Conservation (phyloP, 202 grass and related monocot species). For the Zizania palustris region DNA sequence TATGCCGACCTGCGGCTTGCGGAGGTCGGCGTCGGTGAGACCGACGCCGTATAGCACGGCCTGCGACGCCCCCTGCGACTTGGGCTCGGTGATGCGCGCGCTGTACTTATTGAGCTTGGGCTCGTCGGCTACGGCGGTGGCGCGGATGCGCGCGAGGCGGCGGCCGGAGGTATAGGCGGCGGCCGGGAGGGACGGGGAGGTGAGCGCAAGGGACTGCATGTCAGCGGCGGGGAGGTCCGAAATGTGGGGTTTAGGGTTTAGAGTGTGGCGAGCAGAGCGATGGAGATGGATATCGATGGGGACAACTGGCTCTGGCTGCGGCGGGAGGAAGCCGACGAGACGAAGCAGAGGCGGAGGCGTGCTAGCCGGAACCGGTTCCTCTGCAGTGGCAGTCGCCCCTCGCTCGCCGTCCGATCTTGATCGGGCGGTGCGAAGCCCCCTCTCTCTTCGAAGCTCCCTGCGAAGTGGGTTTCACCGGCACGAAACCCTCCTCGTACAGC, state of each 20-base stretch:
- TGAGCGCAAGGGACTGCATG: conserved; percentile 69
- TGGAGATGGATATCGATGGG: neutral
- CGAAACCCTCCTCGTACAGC: too few species aligned
- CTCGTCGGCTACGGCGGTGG: conserved; percentile 48
- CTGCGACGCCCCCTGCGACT: conserved; percentile 94
- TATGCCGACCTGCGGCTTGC: conserved; percentile 89
- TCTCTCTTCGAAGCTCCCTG: too few species aligned
- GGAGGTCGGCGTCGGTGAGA: conserved; percentile 89
- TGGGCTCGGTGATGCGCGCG: conserved; percentile 93
- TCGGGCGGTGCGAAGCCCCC: too few species aligned
- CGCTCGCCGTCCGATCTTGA: too few species aligned
- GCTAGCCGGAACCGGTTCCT: too few species aligned
- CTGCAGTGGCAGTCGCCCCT: too few species aligned
- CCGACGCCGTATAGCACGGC: conserved; percentile 95
- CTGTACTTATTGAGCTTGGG: conserved; percentile 89
- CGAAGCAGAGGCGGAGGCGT: neutral
- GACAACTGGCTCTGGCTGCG: conserved; percentile 38
- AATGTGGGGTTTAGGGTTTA: conserved; percentile 54
- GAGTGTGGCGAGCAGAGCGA: neutral
- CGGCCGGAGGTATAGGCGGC: neutral
- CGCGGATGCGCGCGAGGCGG: conserved; percentile 39
- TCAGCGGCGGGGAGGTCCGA: conserved; percentile 38
- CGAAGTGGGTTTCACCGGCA: too few species aligned
- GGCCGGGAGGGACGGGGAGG: conserved; percentile 30
- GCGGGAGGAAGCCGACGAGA: conserved; percentile 40